Base-by-base conservation (phyloP, 2,329 filamentous ascomycete genomes). In the Trichoderma pleuroti region DNA sequence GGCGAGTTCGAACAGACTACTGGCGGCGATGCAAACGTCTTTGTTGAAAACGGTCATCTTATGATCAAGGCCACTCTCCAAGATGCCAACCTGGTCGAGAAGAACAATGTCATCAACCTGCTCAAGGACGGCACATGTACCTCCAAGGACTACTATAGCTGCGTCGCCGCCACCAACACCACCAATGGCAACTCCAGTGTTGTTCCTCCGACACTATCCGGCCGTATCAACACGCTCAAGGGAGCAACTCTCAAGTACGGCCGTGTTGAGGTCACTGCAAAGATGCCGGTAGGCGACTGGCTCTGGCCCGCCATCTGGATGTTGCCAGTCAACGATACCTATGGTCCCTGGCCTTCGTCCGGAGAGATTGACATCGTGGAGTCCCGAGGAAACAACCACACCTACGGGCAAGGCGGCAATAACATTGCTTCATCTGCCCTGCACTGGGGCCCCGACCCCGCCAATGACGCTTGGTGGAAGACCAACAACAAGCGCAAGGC, bases 281-380 rank as follows among this genome's bases (percentile, higher is more conserved):
- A 91, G 80, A 82, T 96, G 32, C 92, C 93, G 5, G 80, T 84
- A 61, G 93, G 93, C 68, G 93, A 96, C 82, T 96, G 93, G 93
- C 86, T 97, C 12, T 96, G 93, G 93, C 93, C 93, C 2, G 92
- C 92, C n/a, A 95, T 97, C 76, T 94, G 92, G 92, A 92, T 97
- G 91, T 84, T 96, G 84, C 93, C 93, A 1, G 88, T 88, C 60
- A 84, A 90, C 56, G 85, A 89, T 68, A 89, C 84, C 0, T 97
- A 96, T 78, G 93, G 93, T 1, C 76, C 85, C 1, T 97, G 93
- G 93, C 93, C 93, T 1, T 81, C 84, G 9, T 94, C 92, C 10
- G 93, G 93, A 59, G 93, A 96, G 81, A 96, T 97, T 65, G 93
- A 97, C 78, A 92, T 97, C 68, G 83, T 89, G 76, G 92, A 96